phyloP scores from a whole-genome alignment of 371 early-diverging fungal species.

The Syncephalastrum racemosum region DNA sequence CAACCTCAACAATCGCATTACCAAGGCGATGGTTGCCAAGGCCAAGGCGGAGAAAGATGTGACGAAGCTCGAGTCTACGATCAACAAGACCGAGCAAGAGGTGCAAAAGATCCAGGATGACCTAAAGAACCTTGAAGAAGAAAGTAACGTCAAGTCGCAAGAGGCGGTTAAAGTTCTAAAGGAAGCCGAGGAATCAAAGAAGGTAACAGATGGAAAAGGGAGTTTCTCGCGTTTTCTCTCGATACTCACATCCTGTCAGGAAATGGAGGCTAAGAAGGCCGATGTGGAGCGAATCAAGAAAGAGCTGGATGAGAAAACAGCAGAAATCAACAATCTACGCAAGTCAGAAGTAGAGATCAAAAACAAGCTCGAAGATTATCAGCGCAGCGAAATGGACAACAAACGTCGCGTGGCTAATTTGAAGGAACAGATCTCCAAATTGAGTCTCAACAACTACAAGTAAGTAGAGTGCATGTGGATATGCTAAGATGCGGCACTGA shows the following conservation, averaged over 20 bases:
- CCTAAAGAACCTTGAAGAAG: slow-evolving; percentile 56
- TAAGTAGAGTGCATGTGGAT: slow-evolving; percentile 24
- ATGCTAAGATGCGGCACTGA: no score
- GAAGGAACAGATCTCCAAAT: slow-evolving; percentile 46
- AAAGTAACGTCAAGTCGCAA: slow-evolving; percentile 48
- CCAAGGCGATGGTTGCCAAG: slow-evolving; percentile 70
- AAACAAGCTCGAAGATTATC: slow-evolving; percentile 61
- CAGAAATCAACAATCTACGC: slow-evolving; percentile 66
- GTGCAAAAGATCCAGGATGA: slow-evolving; percentile 60
- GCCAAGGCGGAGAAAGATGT: slow-evolving; percentile 78
- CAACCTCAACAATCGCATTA: slow-evolving; percentile 53
- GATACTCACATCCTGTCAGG: slow-evolving; percentile 21
- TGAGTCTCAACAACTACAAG: slow-evolving; percentile 65
- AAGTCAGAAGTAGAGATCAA: slow-evolving; percentile 65
- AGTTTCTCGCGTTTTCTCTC: neutral
- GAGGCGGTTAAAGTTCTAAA: slow-evolving; percentile 52
- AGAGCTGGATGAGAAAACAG: slow-evolving; percentile 64
- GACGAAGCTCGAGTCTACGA: slow-evolving; percentile 58
- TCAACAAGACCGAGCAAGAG: slow-evolving; percentile 71
- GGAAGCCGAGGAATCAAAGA: slow-evolving; percentile 41
- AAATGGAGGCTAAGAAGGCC: slow-evolving; percentile 71
- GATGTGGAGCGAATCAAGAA: slow-evolving; percentile 67
- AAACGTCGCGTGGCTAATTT: slow-evolving; percentile 56
- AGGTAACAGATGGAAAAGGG: neutral
- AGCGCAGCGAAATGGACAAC: slow-evolving; percentile 46